Conservation (phyloP, 2,329 filamentous ascomycete genomes). For the Leptosphaerulina australis region DNA sequence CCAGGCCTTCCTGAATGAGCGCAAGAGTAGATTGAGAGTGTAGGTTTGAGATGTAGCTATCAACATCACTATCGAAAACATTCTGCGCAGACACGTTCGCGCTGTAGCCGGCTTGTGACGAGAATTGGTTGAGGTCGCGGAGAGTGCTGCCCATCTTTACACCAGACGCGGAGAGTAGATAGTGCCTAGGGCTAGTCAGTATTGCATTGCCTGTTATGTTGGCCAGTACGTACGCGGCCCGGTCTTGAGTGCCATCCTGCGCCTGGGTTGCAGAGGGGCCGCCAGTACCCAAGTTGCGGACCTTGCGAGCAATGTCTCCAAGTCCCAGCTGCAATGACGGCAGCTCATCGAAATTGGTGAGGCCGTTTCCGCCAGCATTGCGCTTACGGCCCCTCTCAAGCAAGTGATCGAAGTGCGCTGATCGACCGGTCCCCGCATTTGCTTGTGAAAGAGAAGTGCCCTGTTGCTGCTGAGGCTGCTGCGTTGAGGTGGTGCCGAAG, state of each 20-base stretch:
- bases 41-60: slow-evolving; percentile 80
- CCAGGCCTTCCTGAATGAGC: slow-evolving; percentile 89
- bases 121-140: slow-evolving; percentile 83
- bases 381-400: slow-evolving; percentile 70
- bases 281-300: slow-evolving; percentile 77
- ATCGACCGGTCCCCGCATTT: slow-evolving; percentile 49
- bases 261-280: slow-evolving; percentile 63
- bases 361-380: slow-evolving; percentile 68
- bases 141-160: slow-evolving; percentile 86
- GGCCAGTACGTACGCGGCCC: slow-evolving; percentile 59
- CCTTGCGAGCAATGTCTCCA: slow-evolving; percentile 80
- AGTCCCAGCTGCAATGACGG: slow-evolving; percentile 90
- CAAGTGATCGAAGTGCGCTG: slow-evolving; percentile 68
- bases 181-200: slow-evolving; percentile 67
- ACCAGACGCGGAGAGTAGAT: slow-evolving; percentile 89
- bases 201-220: neutral
- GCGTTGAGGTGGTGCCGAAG: slow-evolving; percentile 33
- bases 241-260: slow-evolving; percentile 49
- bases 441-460: slow-evolving; percentile 44
- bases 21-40: slow-evolving; percentile 89
- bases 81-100: slow-evolving; percentile 47
- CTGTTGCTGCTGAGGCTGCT: slow-evolving; percentile 39
- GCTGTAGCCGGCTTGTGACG: slow-evolving; percentile 69
- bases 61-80: slow-evolving; percentile 60
- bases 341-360: slow-evolving; percentile 71